phyloP scores from a whole-genome alignment of 1,139 yeast genomes.

The Saccharomyces hybrid region DNA sequence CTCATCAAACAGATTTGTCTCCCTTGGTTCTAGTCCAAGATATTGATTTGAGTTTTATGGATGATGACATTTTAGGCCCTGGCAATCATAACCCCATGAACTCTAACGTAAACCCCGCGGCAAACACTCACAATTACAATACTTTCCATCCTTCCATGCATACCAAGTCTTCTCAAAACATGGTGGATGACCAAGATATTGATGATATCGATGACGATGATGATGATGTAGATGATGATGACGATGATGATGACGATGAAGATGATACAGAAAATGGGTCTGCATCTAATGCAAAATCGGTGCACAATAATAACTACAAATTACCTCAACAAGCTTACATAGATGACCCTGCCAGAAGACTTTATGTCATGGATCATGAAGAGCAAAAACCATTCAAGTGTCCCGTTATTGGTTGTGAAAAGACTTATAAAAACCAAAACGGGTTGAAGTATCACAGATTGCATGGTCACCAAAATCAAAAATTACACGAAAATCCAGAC shows the following conservation, averaged over 20 bases:
- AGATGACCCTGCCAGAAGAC: constrained; percentile 89
- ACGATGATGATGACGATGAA: constrained; percentile 34
- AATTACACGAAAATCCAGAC: constrained; percentile 80
- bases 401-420: constrained; percentile 97
- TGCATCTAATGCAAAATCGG: neutral
- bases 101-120: neutral
- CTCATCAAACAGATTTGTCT: constrained; percentile 1
- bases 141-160: neutral
- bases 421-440: constrained; percentile 93
- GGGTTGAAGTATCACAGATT: constrained; percentile 92
- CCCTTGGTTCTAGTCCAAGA: constrained; percentile 2
- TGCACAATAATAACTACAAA: constrained; percentile 5
- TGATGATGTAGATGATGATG: constrained; percentile 27
- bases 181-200: constrained; percentile 14
- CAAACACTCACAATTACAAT: constrained; percentile 1
- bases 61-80: constrained; percentile 16
- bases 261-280: constrained; percentile 29
- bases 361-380: constrained; percentile 85
- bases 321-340: constrained; percentile 51
- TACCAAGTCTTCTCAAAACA: constrained; percentile 7
- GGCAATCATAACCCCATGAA: constrained; percentile 3
- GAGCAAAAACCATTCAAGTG: constrained; percentile 95
- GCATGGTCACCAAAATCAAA: constrained; percentile 97
- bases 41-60: constrained; percentile 26
- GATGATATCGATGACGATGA: constrained; percentile 13